phyloP scores from a whole-genome alignment of 2,329 filamentous ascomycete species.

The Penicillium fuscoglaucum region DNA sequence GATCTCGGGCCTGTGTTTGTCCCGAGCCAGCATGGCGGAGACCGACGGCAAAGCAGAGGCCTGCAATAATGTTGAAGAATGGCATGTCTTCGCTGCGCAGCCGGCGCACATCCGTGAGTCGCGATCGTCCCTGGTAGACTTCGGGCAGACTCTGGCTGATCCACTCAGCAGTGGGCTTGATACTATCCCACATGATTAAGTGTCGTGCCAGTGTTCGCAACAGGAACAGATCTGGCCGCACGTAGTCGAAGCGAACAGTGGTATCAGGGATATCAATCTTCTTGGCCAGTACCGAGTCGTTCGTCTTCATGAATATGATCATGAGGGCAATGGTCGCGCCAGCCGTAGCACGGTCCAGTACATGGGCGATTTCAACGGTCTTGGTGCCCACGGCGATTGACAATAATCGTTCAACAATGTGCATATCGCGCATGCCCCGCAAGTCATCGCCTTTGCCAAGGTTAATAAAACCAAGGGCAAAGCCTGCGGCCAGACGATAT shows the following conservation, averaged over 20 bases:
- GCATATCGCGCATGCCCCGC: constrained; percentile 89
- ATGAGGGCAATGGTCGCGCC: constrained; percentile 89
- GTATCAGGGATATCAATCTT: constrained; percentile 95
- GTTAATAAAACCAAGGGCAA: constrained; percentile 92
- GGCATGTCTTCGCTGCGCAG: constrained; percentile 82
- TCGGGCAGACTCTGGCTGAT: constrained; percentile 70
- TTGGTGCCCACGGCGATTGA: constrained; percentile 84
- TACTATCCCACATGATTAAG: constrained; percentile 87
- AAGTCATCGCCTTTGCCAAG: constrained; percentile 86
- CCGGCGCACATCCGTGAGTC: constrained; percentile 59
- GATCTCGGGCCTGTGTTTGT: constrained; percentile 69
- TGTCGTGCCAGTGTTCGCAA: constrained; percentile 86
- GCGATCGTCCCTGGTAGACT: constrained; percentile 64
- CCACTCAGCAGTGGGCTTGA: constrained; percentile 73
- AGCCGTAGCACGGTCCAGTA: constrained; percentile 87
- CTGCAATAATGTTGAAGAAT: constrained; percentile 88
- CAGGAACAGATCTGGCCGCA: constrained; percentile 88
- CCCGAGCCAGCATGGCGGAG: constrained; percentile 74
- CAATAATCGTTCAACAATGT: constrained; percentile 82
- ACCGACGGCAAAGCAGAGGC: constrained; percentile 77
- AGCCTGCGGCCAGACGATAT: constrained; percentile 92
- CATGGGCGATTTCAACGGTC: constrained; percentile 86
- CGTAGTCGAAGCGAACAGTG: constrained; percentile 87
- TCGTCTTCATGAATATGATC: constrained; percentile 96
- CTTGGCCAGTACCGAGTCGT: constrained; percentile 78